A percentile compares a stretch with the other conserved stretches of the same genome.
These are phyloP conservation scores for Pythium rhizo-oryzae DNA, from an alignment of 352 stramenopile species.

Conservation along the genomic window DNA sequence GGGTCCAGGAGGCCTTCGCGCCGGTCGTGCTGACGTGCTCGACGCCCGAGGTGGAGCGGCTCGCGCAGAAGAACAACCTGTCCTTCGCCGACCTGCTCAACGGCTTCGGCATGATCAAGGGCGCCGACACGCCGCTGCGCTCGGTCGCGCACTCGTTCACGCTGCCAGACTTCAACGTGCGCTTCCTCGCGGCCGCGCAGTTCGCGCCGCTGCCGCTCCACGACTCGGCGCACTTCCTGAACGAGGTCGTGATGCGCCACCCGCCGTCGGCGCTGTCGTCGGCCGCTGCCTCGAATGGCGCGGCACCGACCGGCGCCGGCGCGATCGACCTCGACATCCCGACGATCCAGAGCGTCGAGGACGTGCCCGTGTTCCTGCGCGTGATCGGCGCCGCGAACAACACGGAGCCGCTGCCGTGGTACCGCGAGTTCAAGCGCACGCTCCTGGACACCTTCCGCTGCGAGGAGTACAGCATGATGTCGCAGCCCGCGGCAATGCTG, in stretches of 20 bases:
- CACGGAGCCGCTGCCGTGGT: constrained; percentile 75
- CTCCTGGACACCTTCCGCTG: constrained; percentile 85
- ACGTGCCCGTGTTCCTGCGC: constrained; percentile 71
- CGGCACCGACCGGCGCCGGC: constrained; percentile 8
- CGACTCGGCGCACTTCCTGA: constrained; percentile 64
- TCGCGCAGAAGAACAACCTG: constrained; percentile 85
- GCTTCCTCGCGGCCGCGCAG: constrained; percentile 62
- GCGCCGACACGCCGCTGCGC: constrained; percentile 71
- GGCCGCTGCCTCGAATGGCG: constrained; percentile 3
- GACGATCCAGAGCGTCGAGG: constrained; percentile 50
- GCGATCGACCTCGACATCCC: constrained; percentile 69
- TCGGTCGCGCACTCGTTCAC: constrained; percentile 73
- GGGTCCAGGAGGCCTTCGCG: constrained; percentile 79
- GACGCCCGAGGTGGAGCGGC: constrained; percentile 75
- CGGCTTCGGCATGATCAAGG: constrained; percentile 60
- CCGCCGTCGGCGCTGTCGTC: constrained; percentile 34
- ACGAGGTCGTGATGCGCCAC: constrained; percentile 59
- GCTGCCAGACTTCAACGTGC: constrained; percentile 73
- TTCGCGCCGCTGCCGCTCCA: constrained; percentile 49
- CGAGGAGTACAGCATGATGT: constrained; percentile 79
- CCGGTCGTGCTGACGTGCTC: constrained; percentile 81
- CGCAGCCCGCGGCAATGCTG: constrained; percentile 73
- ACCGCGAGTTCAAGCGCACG: constrained; percentile 72
- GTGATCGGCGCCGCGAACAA: constrained; percentile 50
- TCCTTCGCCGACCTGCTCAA: constrained; percentile 75